Percentiles rank a stretch among this genome's conserved stretches.
These are phyloP conservation scores for Pseudomonodictys pantanalensis DNA, from an alignment of 495 filamentous ascomycete genomes.

Conservation along the genomic window DNA sequence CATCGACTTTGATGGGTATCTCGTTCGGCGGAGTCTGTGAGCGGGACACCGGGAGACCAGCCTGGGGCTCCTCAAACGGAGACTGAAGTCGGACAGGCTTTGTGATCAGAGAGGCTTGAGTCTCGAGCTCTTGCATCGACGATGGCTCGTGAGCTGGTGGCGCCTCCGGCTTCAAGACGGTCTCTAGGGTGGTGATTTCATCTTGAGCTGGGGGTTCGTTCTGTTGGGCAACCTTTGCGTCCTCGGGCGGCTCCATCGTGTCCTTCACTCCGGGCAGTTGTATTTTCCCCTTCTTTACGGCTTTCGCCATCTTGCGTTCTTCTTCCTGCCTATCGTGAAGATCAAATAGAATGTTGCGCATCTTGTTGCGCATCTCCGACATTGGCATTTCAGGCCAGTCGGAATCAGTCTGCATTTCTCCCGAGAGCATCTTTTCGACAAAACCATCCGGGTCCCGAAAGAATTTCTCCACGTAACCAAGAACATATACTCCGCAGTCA, in stretches of 20 bases:
- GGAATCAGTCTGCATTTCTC: constrained; percentile 45
- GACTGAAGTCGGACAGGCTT: too few species aligned
- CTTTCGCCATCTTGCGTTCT: constrained; percentile 43
- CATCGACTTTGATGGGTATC: too few species aligned
- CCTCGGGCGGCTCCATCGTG: background rate
- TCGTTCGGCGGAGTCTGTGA: too few species aligned
- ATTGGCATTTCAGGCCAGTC: constrained; percentile 59
- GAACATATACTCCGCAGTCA: constrained; percentile 84
- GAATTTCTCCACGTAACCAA: constrained; percentile 81
- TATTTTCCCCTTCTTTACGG: constrained; percentile 42
- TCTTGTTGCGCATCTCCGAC: constrained; percentile 49
- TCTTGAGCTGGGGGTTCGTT: too few species aligned
- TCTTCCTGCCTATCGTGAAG: constrained; percentile 19
- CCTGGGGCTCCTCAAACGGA: too few species aligned
- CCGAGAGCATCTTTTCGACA: constrained; percentile 51
- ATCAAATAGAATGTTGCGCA: constrained; percentile 50
- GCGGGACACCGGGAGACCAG: too few species aligned
- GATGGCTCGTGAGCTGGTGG: too few species aligned
- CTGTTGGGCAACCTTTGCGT: too few species aligned
- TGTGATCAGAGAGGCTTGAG: too few species aligned
- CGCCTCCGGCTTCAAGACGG: too few species aligned
- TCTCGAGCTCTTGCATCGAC: too few species aligned
- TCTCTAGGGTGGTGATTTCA: too few species aligned
- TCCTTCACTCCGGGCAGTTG: background rate
- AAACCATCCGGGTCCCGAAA: constrained; percentile 66